Evolutionary conservation across 78 protist species (phyloP).

Genomic region (Tieghemostelium lacteum): DNA sequence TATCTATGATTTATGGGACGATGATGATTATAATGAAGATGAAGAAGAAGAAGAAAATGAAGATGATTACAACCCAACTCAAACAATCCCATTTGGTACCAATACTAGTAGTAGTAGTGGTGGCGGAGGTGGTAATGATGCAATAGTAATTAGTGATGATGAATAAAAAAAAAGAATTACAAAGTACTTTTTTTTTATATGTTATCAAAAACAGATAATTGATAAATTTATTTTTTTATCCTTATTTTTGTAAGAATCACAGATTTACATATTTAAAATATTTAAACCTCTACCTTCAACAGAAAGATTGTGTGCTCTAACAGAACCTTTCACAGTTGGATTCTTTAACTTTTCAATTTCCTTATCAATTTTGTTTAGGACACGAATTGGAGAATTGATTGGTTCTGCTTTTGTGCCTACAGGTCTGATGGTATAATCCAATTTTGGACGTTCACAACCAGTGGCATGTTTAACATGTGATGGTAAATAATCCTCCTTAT

Average conservation of each 20-base stretch:
- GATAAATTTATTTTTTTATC: not conserved
- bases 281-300: slow-evolving; percentile 60
- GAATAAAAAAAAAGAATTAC: not conserved
- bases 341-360: slow-evolving; percentile 48
- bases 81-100: not conserved
- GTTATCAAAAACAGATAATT: not conserved
- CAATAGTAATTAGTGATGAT: not conserved
- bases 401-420: not conserved
- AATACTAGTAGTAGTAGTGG: no score
- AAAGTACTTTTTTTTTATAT: not conserved
- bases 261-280: not conserved
- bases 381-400: slow-evolving; percentile 29
- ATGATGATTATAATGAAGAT: not conserved
- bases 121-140: not conserved
- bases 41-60: slow-evolving; percentile 9
- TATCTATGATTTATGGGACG: not conserved
- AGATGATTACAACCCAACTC: not conserved
- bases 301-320: slow-evolving; percentile 17
- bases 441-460: slow-evolving; percentile 4
- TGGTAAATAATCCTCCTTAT: slow-evolving; percentile 56
- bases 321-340: slow-evolving; percentile 36
- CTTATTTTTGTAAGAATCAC: not conserved
- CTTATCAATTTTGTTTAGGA: slow-evolving; percentile 36
- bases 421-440: slow-evolving; percentile 33
- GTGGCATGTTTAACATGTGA: slow-evolving; percentile 61